Conservation (phyloP, 2,329 filamentous ascomycete genomes). For the Epichloe baconii region DNA sequence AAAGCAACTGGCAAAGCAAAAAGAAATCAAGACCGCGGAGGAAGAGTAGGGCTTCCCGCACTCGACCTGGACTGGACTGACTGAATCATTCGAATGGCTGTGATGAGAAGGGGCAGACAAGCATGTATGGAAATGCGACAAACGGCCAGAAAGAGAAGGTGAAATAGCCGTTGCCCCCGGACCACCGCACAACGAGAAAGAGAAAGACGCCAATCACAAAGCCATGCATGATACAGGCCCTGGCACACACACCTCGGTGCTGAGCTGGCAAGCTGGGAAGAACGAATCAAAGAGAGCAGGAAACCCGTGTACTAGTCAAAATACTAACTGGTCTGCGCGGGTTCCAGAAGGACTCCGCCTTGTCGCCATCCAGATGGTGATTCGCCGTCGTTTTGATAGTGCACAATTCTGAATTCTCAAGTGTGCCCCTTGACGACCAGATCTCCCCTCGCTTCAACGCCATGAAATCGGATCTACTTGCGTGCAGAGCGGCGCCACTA, state of each 20-base stretch:
- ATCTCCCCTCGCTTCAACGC: too few relatives aligned
- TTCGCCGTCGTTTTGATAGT: not conserved
- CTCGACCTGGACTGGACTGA: not conserved
- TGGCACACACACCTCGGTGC: not conserved
- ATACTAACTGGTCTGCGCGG: not conserved
- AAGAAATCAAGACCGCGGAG: not conserved
- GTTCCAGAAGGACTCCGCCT: slow-evolving; percentile 7
- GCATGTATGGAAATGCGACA: slow-evolving; percentile 5
- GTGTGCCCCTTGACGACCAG: too few relatives aligned
- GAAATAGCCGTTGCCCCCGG: slow-evolving; percentile 2
- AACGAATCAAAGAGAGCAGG: not conserved
- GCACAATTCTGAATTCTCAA: too few relatives aligned
- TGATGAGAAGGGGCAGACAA: not conserved
- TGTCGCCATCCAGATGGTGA: not conserved
- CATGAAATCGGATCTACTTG: not conserved
- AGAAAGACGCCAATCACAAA: slow-evolving; percentile 6
- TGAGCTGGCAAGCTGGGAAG: not conserved
- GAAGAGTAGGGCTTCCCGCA: not conserved
- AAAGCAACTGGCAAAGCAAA: not conserved
- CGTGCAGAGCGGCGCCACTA: not conserved
- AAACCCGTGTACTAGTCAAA: not conserved
- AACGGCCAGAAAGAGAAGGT: slow-evolving; percentile 8
- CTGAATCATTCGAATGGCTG: not conserved
- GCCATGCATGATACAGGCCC: not conserved
- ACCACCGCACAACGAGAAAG: slow-evolving; percentile 4